phyloP scores from a whole-genome alignment of 495 filamentous ascomycete genomes.

The Patellaria atrata region DNA sequence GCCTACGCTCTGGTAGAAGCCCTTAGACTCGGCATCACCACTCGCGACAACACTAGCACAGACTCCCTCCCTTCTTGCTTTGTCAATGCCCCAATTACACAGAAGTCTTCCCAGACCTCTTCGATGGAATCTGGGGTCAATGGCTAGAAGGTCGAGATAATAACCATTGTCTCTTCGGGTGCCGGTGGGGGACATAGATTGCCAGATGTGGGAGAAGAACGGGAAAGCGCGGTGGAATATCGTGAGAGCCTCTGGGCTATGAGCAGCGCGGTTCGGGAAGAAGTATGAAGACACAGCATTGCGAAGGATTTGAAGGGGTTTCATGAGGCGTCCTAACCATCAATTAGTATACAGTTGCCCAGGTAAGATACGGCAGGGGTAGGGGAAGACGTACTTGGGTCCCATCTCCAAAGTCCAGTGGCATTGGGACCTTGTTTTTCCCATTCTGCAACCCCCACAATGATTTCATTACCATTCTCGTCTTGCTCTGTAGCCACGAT shows the following conservation, averaged over 20 bases:
- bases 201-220: constrained; percentile 10
- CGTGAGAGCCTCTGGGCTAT: background rate
- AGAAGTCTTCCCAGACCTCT: constrained; percentile 6
- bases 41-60: constrained; percentile 9
- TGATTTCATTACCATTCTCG: constrained; percentile 6
- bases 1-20: constrained; percentile 9
- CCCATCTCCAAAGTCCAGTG: background rate
- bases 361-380: background rate
- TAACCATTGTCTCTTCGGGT: constrained; percentile 7
- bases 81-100: constrained; percentile 8
- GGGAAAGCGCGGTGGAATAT: background rate
- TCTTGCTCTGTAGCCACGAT: constrained; percentile 3
- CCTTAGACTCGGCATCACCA: no score
- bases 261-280: constrained; percentile 8
- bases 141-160: constrained; percentile 9
- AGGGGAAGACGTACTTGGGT: constrained; percentile 8
- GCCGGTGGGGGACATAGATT: no score
- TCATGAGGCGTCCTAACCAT: background rate
- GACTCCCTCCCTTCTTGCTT: constrained; percentile 8
- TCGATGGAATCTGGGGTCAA: constrained; percentile 12
- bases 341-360: background rate
- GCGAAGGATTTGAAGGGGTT: background rate
- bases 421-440: constrained; percentile 5
- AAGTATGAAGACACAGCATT: constrained; percentile 2
- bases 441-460: constrained; percentile 13